phyloP scores from a whole-genome alignment of 345 rosid genomes.

The Gossypium herbaceum region DNA sequence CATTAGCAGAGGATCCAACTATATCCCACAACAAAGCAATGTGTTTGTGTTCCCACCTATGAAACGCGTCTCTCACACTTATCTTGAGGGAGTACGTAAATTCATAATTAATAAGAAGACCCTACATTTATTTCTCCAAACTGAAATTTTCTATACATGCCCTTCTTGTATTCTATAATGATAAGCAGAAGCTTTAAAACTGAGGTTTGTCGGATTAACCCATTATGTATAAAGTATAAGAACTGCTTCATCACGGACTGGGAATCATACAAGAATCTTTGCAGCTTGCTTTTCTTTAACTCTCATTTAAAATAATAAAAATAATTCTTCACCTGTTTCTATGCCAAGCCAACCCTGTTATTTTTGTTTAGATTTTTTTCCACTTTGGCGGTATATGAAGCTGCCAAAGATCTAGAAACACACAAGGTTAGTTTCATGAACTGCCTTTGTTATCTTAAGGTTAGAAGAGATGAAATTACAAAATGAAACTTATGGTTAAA shows the following conservation, averaged over 20 bases:
- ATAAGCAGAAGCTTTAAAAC: neutral
- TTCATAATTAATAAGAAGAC: neutral
- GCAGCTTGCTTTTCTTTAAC: neutral
- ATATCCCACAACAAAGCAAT: neutral
- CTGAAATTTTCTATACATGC: neutral
- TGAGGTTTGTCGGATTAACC: constrained; percentile 1
- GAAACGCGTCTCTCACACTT: neutral
- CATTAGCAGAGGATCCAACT: neutral
- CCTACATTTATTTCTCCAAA: constrained; percentile 1
- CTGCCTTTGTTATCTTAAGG: no score
- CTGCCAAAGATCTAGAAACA: neutral
- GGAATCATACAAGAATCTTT: constrained; percentile 5
- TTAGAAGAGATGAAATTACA: neutral
- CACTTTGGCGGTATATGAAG: neutral
- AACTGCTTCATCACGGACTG: neutral
- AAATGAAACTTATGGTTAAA: constrained; percentile 2
- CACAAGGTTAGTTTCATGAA: no score
- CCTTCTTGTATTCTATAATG: neutral
- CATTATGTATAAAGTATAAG: neutral
- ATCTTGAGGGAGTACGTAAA: no score
- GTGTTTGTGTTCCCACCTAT: neutral
- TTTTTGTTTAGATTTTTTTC: neutral
- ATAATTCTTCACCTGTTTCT: neutral
- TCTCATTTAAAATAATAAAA: neutral
- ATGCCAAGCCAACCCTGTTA: neutral